Base-by-base conservation (phyloP, 1,284 basidiomycete species). In the Heterobasidion occidentale region DNA sequence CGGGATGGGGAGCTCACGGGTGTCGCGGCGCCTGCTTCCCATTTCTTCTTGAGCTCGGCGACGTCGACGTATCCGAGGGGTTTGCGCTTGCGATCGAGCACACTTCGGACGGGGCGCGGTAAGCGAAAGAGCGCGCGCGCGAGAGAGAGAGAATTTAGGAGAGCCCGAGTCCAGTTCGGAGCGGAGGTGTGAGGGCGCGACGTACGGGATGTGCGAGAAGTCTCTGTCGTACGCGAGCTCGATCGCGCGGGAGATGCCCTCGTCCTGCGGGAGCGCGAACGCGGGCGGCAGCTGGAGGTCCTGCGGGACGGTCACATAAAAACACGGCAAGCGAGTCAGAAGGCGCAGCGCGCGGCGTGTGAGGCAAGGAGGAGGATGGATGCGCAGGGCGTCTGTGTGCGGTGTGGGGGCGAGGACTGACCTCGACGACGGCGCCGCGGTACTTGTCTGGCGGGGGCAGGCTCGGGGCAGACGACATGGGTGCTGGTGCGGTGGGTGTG, bases 211-310 rank as follows among this genome's bases (percentile, higher is more conserved):
- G 64, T 93, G 85, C 33, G 92, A 92, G 70, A 94, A 94, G 67
- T 94, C 92, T 47, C 91, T 82, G 62, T 94, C 92, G 64, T 93
- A 94, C 0, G 92, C 92, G 36, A 88, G 79, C 63, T 92, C 90
- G 46, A 94, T 81, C 1, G 90, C 92, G 35, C 80, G 76, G 9
- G 79, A 79, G 56, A 94, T 84, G 19, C 80, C 77, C 63, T 91
- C 90, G 58, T 78, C 77, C 9, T 78, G 73, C 8, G 88, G 86
- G 3, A 94, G 75, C n/a, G 88, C 83, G 69, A 94, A 94, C 0
- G 92, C 92, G 8, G 92, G 92, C 0, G 91, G 86, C 1, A 95
- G 75, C 78, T 95, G 92, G 1, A 94, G 76, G 68, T 94, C 92
- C 90, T 94, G 66, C 4, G 12, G 46, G 19, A 51, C 9, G 12